Evolutionary conservation across 176 grass and related monocot species (phyloP), one percentile per base, ranked within the genome.

Genomic region (Rhynchospora breviuscula): DNA sequence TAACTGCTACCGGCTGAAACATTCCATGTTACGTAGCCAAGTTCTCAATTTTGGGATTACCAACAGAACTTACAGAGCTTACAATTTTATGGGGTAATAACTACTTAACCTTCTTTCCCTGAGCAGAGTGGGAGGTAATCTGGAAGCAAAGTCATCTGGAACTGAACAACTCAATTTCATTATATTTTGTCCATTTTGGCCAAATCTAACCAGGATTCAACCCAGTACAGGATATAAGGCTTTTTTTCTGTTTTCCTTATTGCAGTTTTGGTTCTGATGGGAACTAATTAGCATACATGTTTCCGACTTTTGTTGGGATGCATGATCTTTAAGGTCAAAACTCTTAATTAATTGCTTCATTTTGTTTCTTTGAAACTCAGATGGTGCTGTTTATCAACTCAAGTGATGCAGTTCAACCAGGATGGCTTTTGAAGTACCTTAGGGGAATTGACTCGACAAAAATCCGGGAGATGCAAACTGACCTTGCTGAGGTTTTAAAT

Each of bases 331-430:
- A 56, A 33, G 48, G 13, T 31, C 6, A 56, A 71, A 47, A 26
- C 53, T 31, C 23, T 54, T 56, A 76, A 14, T 77, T 17, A 12
- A 13, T 77, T 56, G 31, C 23, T 14, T 19, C 14, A 0, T 56
- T 64, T 40, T 1, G 22, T 47, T 22, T 84, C 79, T 70, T 68
- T 26, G 15, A 53, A 80, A 4, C 84, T 80, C 89, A 99, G 96
- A 93, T 95, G 49, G 91, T 89, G 75, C 70, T 99, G 23, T 99
- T 99, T 84, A 80, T 99, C 87, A 93, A 93, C 81, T 95, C 96
- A 59, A 90, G 43, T 80, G 96, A 99, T 75, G 93, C 96, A 79
- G 71, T 95, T 79, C 87, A 95, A 89, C 88, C 89, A 71, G 93
- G 93, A 51, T 90, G 96, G 93, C 88, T 99, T 22, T 64, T 93